Percentiles rank a stretch among this genome's conserved stretches.
Conservation (phyloP, 2,329 filamentous ascomycete species). For the Shiraia sp. region DNA sequence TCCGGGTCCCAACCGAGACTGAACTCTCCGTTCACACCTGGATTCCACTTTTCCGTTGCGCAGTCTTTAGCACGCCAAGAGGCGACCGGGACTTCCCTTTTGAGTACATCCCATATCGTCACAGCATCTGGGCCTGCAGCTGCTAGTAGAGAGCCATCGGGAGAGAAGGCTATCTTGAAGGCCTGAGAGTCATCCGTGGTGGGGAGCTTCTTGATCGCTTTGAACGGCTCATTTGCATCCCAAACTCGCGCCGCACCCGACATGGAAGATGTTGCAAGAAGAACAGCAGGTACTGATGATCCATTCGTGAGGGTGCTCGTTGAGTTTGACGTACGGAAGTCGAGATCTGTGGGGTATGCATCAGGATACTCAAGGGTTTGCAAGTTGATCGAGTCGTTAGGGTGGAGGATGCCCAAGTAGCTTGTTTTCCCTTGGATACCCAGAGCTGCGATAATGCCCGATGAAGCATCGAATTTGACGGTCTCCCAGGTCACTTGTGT, state of each 20-base stretch:
- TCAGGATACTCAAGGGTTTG: slow-evolving; percentile 40
- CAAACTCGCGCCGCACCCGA: slow-evolving; percentile 48
- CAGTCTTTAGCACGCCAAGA: slow-evolving; percentile 39
- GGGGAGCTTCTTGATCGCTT: slow-evolving; percentile 31
- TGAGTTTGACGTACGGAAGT: slow-evolving; percentile 40
- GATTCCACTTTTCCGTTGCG: slow-evolving; percentile 34
- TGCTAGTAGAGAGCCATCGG: slow-evolving; percentile 49
- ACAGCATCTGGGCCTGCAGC: slow-evolving; percentile 50
- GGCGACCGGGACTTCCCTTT: slow-evolving; percentile 39
- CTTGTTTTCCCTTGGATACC: slow-evolving; percentile 30
- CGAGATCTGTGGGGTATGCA: slow-evolving; percentile 45
- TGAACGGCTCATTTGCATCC: slow-evolving; percentile 44
- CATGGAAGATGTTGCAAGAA: slow-evolving; percentile 48
- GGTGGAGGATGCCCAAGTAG: slow-evolving; percentile 43
- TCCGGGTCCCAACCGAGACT: slow-evolving; percentile 46
- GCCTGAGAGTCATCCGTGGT: slow-evolving; percentile 41
- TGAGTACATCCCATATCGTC: slow-evolving; percentile 49
- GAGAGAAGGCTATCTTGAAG: slow-evolving; percentile 50
- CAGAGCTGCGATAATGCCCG: slow-evolving; percentile 45
- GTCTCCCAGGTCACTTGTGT: slow-evolving; percentile 42
- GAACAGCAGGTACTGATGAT: slow-evolving; percentile 24
- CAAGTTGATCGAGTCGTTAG: slow-evolving; percentile 34
- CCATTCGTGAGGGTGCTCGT: slow-evolving; percentile 19
- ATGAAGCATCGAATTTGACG: slow-evolving; percentile 46
- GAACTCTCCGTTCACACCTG: slow-evolving; percentile 38